Evolutionary conservation across 768 basidiomycete species (phyloP), one percentile per base, ranked within the genome.

Genomic region (Naganishia friedmannii): DNA sequence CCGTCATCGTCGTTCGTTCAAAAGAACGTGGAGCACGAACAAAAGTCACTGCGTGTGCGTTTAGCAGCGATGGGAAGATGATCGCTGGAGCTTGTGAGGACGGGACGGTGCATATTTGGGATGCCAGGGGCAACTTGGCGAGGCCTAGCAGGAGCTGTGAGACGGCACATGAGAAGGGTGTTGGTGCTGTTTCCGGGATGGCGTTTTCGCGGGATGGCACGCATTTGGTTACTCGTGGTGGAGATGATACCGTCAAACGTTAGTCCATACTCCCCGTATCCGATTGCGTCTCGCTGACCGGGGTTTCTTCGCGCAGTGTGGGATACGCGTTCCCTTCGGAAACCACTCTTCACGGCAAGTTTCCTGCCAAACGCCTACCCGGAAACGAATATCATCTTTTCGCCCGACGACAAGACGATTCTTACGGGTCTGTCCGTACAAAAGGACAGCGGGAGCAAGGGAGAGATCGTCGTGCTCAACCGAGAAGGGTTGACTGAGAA

Each of bases 181-280:
- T 89, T 0, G 60, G 60, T 42, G 92, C 93, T 76, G 92, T 89
- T 1, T 92, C 93, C 7, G 91, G 91, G 0, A 76, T 98, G 54
- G 86, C 87, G 15, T 98, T 96, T 79, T 91, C 92, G 10, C 86
- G 93, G 58, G 96, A 99, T 77, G 90, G 91, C 1, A 84, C 86
- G 70, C 91, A 90, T 26, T 82, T 98, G 37, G 85, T 93, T 69
- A 94, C 92, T 7, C 85, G 96, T 76, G 93, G 95, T 48, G 92
- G 91, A 0, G 96, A 99, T 82, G 90, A 94, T 78, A 95, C 93
- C 1, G 89, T 97, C 68, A 99, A 98, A 83, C 81, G 95, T 96
- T 82, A 73, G 92, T 87, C 42, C 23, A 0, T 17, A 28, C 42
- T 37, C 39, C 45, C 29, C 48, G 15, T 13, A 17, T 12, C 42